Percentiles rank a stretch among this genome's conserved stretches.
phyloP scores from a whole-genome alignment of 2,329 filamentous ascomycete species.

The Ascochyta viciae-villosae region DNA sequence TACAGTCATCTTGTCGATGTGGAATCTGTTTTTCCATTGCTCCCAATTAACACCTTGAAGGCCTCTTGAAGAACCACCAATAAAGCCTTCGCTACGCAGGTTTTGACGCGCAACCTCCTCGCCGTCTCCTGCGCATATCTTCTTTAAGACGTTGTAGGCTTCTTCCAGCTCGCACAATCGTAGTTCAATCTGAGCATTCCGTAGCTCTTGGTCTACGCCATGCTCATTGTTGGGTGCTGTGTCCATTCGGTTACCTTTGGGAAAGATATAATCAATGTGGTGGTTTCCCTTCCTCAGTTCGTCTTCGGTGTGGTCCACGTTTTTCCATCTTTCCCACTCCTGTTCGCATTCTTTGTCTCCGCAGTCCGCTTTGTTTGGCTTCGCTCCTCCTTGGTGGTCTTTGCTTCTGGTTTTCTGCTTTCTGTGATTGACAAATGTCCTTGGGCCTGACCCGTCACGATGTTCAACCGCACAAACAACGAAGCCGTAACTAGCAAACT shows the following conservation, averaged over 20 bases:
- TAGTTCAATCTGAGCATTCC: slow-evolving; percentile 68
- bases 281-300: slow-evolving; percentile 54
- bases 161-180: slow-evolving; percentile 71
- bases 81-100: slow-evolving; percentile 63
- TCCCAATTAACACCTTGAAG: slow-evolving; percentile 64
- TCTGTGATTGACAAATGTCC: slow-evolving; percentile 66
- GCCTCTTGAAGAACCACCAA: slow-evolving; percentile 66
- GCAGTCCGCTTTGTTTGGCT: slow-evolving; percentile 8
- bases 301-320: slow-evolving; percentile 49
- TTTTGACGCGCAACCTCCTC: slow-evolving; percentile 60
- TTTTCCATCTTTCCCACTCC: slow-evolving; percentile 34
- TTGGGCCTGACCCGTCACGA: slow-evolving; percentile 68
- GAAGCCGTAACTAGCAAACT: slow-evolving; percentile 71
- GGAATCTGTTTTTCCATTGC: slow-evolving; percentile 64
- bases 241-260: slow-evolving; percentile 59
- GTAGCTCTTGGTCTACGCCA: slow-evolving; percentile 66
- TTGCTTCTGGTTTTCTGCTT: slow-evolving; percentile 35
- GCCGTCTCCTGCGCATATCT: slow-evolving; percentile 63
- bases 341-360: slow-evolving; percentile 23
- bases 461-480: slow-evolving; percentile 71
- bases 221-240: slow-evolving; percentile 62
- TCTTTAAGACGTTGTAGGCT: slow-evolving; percentile 63
- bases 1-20: slow-evolving; percentile 64
- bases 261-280: slow-evolving; percentile 68
- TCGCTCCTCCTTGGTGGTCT: slow-evolving; percentile 26